phyloP scores from a whole-genome alignment of 2,329 filamentous ascomycete genomes.

The Aspergillus sp. region DNA sequence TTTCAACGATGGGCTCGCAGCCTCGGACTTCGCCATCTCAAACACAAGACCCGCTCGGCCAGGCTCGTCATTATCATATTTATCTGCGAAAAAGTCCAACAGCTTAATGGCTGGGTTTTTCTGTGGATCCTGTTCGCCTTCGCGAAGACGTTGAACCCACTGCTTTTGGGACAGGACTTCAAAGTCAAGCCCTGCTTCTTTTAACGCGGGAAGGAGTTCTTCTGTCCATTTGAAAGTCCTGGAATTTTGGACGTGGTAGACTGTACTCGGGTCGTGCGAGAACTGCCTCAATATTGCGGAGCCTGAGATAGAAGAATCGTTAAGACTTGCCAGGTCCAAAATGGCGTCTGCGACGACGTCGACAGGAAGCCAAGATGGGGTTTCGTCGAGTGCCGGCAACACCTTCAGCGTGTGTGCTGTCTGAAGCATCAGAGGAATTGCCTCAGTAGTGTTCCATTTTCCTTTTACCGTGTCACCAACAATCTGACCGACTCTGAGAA shows the following conservation, averaged over 20 bases:
- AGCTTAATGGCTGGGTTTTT: constrained; percentile 55
- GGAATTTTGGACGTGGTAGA: constrained; percentile 17
- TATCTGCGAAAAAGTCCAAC: constrained; percentile 53
- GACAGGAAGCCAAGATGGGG: constrained; percentile 13
- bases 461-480: constrained; percentile 27
- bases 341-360: constrained; percentile 11
- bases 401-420: constrained; percentile 31
- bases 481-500: constrained; percentile 33
- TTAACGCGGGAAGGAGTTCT: constrained; percentile 35
- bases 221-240: constrained; percentile 35
- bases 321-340: constrained; percentile 5
- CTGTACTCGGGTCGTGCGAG: not conserved
- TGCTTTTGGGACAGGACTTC: constrained; percentile 30
- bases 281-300: not conserved
- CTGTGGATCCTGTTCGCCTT: constrained; percentile 49
- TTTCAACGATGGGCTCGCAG: constrained; percentile 1
- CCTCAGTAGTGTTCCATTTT: constrained; percentile 25
- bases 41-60: not conserved
- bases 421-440: constrained; percentile 54
- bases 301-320: not conserved
- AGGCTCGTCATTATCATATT: constrained; percentile 40
- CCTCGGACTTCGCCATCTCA: constrained; percentile 4
- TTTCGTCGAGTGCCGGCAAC: constrained; percentile 14
- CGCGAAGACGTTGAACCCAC: constrained; percentile 37
- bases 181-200: constrained; percentile 30